A percentile compares a stretch with the other conserved stretches of the same genome.
These are phyloP conservation scores for Aspergillus terreus DNA, from an alignment of 2,329 filamentous ascomycete genomes.

Conservation along the genomic window DNA sequence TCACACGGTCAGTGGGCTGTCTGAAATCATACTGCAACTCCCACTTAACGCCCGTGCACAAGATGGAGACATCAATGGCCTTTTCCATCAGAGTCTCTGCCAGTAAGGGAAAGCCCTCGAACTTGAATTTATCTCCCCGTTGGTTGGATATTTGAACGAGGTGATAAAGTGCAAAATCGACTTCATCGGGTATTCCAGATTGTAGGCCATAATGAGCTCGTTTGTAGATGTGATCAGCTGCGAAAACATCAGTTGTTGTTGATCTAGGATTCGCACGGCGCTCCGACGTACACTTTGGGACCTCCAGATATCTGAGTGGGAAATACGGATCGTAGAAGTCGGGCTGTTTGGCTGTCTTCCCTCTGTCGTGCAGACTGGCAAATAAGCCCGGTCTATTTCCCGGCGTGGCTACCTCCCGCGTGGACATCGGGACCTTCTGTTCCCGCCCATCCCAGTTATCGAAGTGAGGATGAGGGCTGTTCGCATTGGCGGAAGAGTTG, in stretches of 20 bases:
- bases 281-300: slow-evolving; percentile 31
- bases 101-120: slow-evolving; percentile 84
- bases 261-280: not conserved
- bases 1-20: slow-evolving; percentile 50
- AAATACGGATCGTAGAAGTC: slow-evolving; percentile 39
- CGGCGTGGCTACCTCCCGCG: slow-evolving; percentile 40
- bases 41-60: slow-evolving; percentile 84
- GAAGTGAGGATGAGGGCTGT: slow-evolving; percentile 26
- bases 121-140: slow-evolving; percentile 90
- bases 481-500: slow-evolving; percentile 28
- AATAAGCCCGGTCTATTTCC: slow-evolving; percentile 41
- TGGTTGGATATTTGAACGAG: slow-evolving; percentile 94
- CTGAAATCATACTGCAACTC: slow-evolving; percentile 64
- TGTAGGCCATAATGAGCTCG: slow-evolving; percentile 80
- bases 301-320: slow-evolving; percentile 32
- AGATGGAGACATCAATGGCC: slow-evolving; percentile 68
- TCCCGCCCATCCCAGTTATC: slow-evolving; percentile 38
- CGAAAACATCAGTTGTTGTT: slow-evolving; percentile 11
- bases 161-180: slow-evolving; percentile 90
- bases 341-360: slow-evolving; percentile 30
- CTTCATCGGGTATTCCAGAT: slow-evolving; percentile 73
- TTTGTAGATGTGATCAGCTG: slow-evolving; percentile 70
- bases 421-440: slow-evolving; percentile 37
- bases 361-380: slow-evolving; percentile 20
- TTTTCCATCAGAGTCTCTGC: slow-evolving; percentile 86